phyloP scores from a whole-genome alignment of 2,329 filamentous ascomycete genomes.

The Penicillium digitatum region DNA sequence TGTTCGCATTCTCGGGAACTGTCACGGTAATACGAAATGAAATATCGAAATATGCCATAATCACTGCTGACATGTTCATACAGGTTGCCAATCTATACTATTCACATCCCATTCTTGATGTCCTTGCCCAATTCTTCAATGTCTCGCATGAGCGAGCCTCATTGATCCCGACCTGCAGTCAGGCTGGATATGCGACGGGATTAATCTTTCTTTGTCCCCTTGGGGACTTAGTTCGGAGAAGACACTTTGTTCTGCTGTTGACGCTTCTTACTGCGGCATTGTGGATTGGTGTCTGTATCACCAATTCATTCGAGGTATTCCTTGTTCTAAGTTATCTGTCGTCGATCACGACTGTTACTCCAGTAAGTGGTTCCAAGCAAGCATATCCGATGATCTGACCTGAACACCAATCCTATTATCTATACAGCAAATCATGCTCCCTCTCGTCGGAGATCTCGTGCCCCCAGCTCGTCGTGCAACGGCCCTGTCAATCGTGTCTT shows the following conservation, averaged over 20 bases:
- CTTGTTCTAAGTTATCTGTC: conserved; percentile 67
- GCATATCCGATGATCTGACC: background rate
- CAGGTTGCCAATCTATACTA: conserved; percentile 75
- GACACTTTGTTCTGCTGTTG: conserved; percentile 65
- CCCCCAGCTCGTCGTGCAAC: conserved; percentile 64
- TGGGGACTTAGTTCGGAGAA: conserved; percentile 64
- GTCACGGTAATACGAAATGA: conserved; percentile 26
- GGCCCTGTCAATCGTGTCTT: conserved; percentile 69
- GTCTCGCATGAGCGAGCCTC: conserved; percentile 66
- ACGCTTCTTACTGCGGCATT: conserved; percentile 64
- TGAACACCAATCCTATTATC: background rate
- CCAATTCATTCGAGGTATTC: conserved; percentile 61
- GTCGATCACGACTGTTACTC: conserved; percentile 75
- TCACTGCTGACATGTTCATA: conserved; percentile 32
- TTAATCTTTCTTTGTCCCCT: conserved; percentile 71
- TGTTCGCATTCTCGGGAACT: conserved; percentile 57
- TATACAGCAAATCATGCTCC: conserved; percentile 64
- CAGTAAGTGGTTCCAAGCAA: conserved; percentile 32
- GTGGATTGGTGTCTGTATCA: conserved; percentile 68
- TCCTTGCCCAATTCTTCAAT: conserved; percentile 66
- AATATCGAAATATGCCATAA: background rate
- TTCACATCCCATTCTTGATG: conserved; percentile 73
- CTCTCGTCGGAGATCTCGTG: conserved; percentile 73
- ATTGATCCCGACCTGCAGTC: conserved; percentile 69
- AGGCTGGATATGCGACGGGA: conserved; percentile 73